phyloP scores from a whole-genome alignment of 2,329 filamentous ascomycete species.

The Neofusicoccum ribis region DNA sequence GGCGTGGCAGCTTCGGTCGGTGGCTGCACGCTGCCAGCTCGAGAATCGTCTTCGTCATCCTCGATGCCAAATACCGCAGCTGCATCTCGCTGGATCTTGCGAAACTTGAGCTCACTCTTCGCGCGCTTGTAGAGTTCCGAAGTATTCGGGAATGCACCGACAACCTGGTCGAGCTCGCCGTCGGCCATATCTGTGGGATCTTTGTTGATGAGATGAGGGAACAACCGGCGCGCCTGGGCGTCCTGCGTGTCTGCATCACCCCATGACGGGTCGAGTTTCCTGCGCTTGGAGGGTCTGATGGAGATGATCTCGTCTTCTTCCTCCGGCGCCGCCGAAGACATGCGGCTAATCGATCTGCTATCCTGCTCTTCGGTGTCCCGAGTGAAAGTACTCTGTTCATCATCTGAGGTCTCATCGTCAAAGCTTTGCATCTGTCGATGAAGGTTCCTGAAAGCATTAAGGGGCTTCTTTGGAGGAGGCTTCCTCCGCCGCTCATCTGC shows the following conservation, averaged over 20 bases:
- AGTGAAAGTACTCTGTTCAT: conserved; percentile 70
- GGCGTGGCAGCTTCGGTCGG: conserved; percentile 50
- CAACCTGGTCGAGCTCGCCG: conserved; percentile 58
- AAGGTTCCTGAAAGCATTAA: conserved; percentile 71
- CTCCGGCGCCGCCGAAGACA: conserved; percentile 53
- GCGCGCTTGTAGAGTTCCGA: conserved; percentile 75
- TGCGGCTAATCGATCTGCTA: conserved; percentile 75
- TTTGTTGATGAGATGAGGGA: conserved; percentile 53
- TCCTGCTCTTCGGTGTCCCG: conserved; percentile 84
- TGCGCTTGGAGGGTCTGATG: conserved; percentile 47
- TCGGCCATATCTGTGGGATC: conserved; percentile 72
- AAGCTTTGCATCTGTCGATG: conserved; percentile 76
- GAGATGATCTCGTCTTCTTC: conserved; percentile 51
- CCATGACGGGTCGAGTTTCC: conserved; percentile 47
- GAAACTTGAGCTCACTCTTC: conserved; percentile 60
- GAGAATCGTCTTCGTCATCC: conserved; percentile 52
- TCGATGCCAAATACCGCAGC: conserved; percentile 74
- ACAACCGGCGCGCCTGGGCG: conserved; percentile 46
- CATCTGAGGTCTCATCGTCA: conserved; percentile 74
- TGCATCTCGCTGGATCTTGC: conserved; percentile 82
- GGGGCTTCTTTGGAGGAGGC: conserved; percentile 57
- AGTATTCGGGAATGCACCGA: conserved; percentile 55
- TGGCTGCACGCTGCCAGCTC: conserved; percentile 33
- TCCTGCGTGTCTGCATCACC: conserved; percentile 52
- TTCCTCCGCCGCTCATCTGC: conserved; percentile 61